Evolutionary conservation across 2,329 filamentous ascomycete genomes (phyloP).

Genomic region (Trichoderma oligosporum): DNA sequence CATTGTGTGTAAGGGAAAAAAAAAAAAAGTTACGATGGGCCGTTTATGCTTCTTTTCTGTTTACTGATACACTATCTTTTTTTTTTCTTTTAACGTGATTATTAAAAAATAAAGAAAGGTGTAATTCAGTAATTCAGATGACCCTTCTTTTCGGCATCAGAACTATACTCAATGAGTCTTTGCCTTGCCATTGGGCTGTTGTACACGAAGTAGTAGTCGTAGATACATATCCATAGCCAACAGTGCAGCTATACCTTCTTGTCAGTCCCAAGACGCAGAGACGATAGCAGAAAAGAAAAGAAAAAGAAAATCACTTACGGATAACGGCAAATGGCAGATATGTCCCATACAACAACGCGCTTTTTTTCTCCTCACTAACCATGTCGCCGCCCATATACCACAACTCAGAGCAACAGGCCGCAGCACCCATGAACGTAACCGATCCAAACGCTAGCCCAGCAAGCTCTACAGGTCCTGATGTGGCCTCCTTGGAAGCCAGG

Average conservation of each 20-base stretch:
- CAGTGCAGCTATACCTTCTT: conserved; percentile 39
- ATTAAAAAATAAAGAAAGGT: no score
- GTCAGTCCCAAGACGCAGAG: background rate
- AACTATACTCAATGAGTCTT: conserved; percentile 33
- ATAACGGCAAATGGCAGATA: conserved; percentile 51
- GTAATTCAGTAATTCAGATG: no score
- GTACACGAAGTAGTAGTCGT: conserved; percentile 46
- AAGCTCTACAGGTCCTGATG: conserved; percentile 44
- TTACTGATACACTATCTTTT: background rate
- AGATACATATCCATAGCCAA: conserved; percentile 54
- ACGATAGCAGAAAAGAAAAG: background rate
- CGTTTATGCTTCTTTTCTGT: background rate
- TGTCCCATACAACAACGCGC: conserved; percentile 44
- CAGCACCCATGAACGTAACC: conserved; percentile 49
- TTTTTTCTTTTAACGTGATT: background rate
- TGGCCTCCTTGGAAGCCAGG: conserved; percentile 35
- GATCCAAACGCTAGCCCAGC: conserved; percentile 50
- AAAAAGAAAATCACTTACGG: conserved; percentile 41
- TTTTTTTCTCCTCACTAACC: conserved; percentile 44
- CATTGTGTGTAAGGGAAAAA: background rate
- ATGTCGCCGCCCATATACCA: conserved; percentile 46
- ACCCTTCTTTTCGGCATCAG: no score
- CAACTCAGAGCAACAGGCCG: conserved; percentile 50
- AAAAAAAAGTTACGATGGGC: background rate
- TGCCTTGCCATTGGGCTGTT: conserved; percentile 31